These are phyloP conservation scores for Phytophthora rubi DNA, from an alignment of 352 stramenopile species.

Conservation along the genomic window DNA sequence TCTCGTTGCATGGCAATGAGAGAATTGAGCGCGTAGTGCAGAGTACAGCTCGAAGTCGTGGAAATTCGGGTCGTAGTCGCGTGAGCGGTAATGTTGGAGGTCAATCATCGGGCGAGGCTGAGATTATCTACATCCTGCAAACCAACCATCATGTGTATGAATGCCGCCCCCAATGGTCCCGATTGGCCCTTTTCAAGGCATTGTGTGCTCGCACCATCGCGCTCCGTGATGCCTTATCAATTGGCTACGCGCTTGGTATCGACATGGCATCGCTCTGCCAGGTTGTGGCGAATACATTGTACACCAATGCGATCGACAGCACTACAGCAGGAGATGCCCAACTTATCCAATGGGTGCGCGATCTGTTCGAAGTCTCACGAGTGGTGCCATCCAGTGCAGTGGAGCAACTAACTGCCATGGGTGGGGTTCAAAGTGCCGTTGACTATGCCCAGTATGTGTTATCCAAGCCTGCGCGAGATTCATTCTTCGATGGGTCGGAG, in stretches of 20 bases:
- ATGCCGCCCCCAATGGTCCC: conserved; percentile 85
- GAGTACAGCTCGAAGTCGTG: conserved; percentile 46
- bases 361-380: conserved; percentile 77
- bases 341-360: conserved; percentile 71
- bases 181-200: conserved; percentile 80
- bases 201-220: conserved; percentile 61
- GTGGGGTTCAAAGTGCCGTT: conserved; percentile 58
- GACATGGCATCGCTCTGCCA: conserved; percentile 90
- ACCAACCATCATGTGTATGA: conserved; percentile 87
- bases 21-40: conserved; percentile 77
- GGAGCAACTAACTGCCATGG: conserved; percentile 68
- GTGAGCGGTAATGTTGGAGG: conserved; percentile 19
- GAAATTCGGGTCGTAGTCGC: conserved; percentile 3
- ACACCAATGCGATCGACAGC: conserved; percentile 40
- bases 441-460: conserved; percentile 66
- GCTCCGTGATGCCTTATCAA: conserved; percentile 77
- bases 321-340: conserved; percentile 31
- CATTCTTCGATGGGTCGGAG: conserved; percentile 47
- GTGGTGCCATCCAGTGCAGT: conserved; percentile 72
- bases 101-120: conserved; percentile 43
- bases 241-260: conserved; percentile 85
- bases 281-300: conserved; percentile 84
- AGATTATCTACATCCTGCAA: conserved; percentile 85
- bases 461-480: conserved; percentile 39
- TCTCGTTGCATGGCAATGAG: conserved; percentile 77